Evolutionary conservation across 2,329 filamentous ascomycete genomes (phyloP), one percentile per base, ranked within the genome.

Genomic region (Colletotrichum musae): DNA sequence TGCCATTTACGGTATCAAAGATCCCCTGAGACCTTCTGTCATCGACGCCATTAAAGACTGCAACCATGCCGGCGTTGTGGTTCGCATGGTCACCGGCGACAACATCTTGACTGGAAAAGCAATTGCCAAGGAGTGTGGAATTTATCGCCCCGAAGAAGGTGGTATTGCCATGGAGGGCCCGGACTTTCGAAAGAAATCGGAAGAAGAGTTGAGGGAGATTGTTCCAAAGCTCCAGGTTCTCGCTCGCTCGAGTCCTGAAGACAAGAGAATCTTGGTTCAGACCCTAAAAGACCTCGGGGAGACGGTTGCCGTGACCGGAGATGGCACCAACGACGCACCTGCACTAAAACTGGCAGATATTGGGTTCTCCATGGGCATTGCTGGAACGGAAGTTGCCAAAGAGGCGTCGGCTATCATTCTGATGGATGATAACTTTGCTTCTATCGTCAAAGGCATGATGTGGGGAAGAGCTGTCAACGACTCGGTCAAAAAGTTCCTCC

Each of bases 211-310:
- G 77, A 77, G 87, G 59, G 81, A 82, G 2, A 80, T 89, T 24
- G 88, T 91, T 48, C 89, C 88, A 6, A 87, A 89, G 53, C 84
- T 93, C 2, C 90, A 91, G 73, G 90, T 93, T 18, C 84, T 93
- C 52, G 91, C 91, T 32, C 86, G 91, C 58, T 92, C 91, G 0
- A 92, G 89, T 51, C 91, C 91, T 0, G 89, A 93, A 71, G 91
- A 93, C 72, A 93, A 93, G 79, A 83, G 89, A 15, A 86, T 88
- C 45, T 83, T 93, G 41, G 91, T 93, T 39, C 88, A 87, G 73
- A 84, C 87, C 48, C 82, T 93, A 1, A 90, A 91, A 74, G 86
- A 88, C 57, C 85, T 92, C 69, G 90, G 90, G 24, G 88, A 91
- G 76, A 91, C 88, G 5, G 90, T 92, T 32, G 89, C 89, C 45